phyloP scores from a whole-genome alignment of 164 flowering plant genomes.

The Akebia trifoliata region DNA sequence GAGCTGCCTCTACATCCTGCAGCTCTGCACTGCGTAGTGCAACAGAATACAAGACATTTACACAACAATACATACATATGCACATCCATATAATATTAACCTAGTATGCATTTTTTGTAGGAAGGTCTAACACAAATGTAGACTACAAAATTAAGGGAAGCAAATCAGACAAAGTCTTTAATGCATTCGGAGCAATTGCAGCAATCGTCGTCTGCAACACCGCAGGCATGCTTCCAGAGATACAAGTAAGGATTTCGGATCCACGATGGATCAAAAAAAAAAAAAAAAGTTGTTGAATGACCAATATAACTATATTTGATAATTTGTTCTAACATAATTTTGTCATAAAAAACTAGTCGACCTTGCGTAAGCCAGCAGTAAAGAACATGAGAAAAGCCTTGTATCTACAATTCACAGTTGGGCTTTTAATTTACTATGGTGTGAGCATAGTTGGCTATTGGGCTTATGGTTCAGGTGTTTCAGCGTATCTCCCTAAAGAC shows the following conservation, averaged over 20 bases:
- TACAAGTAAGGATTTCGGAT: conserved; percentile 42
- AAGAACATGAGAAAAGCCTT: conserved; percentile 58
- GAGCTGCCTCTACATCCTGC: no score
- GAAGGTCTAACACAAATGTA: conserved; percentile 19
- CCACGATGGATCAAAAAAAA: not conserved
- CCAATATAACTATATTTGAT: no score
- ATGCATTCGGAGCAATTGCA: conserved; percentile 44
- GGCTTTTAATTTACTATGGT: conserved; percentile 45
- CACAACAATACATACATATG: no score
- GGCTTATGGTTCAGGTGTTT: conserved; percentile 51
- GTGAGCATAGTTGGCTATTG: conserved; percentile 58
- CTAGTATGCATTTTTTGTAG: conserved; percentile 13
- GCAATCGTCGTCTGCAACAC: conserved; percentile 36
- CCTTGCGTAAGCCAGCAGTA: conserved; percentile 45
- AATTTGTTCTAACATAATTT: no score
- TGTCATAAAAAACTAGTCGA: conserved; percentile 41
- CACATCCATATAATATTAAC: not conserved
- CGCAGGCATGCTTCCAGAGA: conserved; percentile 42
- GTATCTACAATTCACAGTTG: conserved; percentile 37
- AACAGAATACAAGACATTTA: no score
- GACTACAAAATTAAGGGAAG: conserved; percentile 37
- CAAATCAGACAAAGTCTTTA: conserved; percentile 33
- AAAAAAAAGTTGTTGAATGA: no score
- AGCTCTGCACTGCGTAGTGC: no score
- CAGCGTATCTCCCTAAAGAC: conserved; percentile 44